Conservation (phyloP, 2,329 filamentous ascomycete genomes). For the Ceratocystis albifundus region DNA sequence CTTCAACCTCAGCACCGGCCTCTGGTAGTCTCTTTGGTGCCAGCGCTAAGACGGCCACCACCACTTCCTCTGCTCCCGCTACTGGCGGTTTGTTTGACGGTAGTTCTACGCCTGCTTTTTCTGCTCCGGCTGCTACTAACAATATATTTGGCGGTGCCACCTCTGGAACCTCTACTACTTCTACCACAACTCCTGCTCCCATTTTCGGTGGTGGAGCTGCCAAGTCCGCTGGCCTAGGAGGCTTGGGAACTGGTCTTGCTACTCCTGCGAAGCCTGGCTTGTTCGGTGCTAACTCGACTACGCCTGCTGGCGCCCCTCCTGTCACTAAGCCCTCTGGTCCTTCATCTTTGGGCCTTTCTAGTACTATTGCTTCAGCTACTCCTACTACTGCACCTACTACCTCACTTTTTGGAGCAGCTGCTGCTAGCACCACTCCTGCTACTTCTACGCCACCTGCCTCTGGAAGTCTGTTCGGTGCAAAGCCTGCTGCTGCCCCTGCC, state of each 20-base stretch:
- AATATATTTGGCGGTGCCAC: neutral
- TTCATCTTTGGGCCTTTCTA: slow-evolving; percentile 26
- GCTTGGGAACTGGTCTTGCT: neutral
- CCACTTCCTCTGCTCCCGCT: slow-evolving; percentile 41
- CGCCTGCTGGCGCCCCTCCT: slow-evolving; percentile 21
- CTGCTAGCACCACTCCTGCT: slow-evolving; percentile 23
- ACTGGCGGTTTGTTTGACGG: slow-evolving; percentile 35
- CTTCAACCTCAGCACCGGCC: slow-evolving; percentile 32
- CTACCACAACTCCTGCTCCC: slow-evolving; percentile 20
- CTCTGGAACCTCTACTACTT: slow-evolving; percentile 11
- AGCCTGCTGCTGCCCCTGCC: slow-evolving; percentile 27
- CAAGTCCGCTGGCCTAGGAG: neutral
- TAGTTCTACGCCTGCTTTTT: slow-evolving; percentile 25
- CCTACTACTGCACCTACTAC: slow-evolving; percentile 25
- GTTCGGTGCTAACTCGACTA: slow-evolving; percentile 26
- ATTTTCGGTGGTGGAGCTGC: slow-evolving; percentile 24
- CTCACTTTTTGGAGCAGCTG: slow-evolving; percentile 25
- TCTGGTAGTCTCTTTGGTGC: slow-evolving; percentile 34
- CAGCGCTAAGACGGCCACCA: slow-evolving; percentile 19
- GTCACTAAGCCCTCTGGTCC: slow-evolving; percentile 21
- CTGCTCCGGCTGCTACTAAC: slow-evolving; percentile 22
- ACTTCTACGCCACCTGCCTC: slow-evolving; percentile 24
- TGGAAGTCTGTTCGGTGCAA: slow-evolving; percentile 25
- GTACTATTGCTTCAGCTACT: slow-evolving; percentile 25
- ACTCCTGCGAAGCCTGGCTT: slow-evolving; percentile 24